Evolutionary conservation across 2,329 filamentous ascomycete species (phyloP), one percentile per base, ranked within the genome.

Genomic region (Myriangium duriaei): DNA sequence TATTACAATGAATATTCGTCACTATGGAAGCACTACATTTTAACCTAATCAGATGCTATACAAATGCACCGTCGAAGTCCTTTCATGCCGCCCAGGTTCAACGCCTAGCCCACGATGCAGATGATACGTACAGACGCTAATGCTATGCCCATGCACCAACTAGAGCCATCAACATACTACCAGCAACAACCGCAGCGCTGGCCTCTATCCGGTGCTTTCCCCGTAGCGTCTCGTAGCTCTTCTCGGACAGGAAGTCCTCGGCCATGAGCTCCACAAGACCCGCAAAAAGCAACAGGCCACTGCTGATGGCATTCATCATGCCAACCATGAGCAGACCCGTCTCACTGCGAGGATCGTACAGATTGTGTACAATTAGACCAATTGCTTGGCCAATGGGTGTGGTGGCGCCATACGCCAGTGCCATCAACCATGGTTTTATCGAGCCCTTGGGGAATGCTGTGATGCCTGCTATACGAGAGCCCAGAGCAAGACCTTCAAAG

Each of bases 391-490:
- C 66, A 6, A 68, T 54, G 1, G 66, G 66, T 3, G 66, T 69
- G 1, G 66, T 69, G n/a, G 72, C 68, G 24, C 74, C 74, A 48
- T 77, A 79, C 10, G 74, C 71, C 15, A 76, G 55, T 7, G 68
- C 69, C 74, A 79, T 78, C 11, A 77, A 57, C 74, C 74, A 92
- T 0, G 91, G 88, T 33, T 81, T 81, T 2, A 73, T 61, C 0
- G 82, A 88, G 2, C 71, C 70, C 13, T 71, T 70, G 0, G 81
- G 74, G 51, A 95, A 94, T 2, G 64, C 64, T 13, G 80, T 76
- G 4, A 82, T 73, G 12, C 71, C 73, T 13, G 78, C 77, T 48
- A 84, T 83, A 42, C 79, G 75, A 1, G 75, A 75, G 13, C 79
- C 79, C 0, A 83, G 68, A 30, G 77, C 79, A 3, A 83, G 72